Evolutionary conservation across 163 green algal species (phyloP).

Genomic region (Prototheca cutis): DNA sequence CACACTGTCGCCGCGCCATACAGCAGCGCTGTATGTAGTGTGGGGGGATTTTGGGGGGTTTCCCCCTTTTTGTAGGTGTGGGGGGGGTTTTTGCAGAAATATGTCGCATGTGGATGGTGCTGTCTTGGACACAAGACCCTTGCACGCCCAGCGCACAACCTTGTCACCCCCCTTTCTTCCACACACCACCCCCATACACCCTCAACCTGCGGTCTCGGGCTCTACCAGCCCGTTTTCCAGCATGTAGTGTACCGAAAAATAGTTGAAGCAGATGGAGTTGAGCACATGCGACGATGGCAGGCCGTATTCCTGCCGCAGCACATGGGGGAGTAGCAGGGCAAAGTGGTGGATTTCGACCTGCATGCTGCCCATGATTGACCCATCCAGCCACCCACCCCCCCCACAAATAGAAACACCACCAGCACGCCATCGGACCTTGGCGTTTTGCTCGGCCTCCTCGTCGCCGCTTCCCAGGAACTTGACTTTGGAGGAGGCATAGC

Average conservation of each 20-base stretch:
- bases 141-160: background rate
- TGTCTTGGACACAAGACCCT: no score
- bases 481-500: conserved; percentile 11
- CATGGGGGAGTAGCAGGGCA: no score
- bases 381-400: no score
- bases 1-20: conserved; percentile 17
- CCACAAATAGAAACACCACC: conserved; percentile 5
- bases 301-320: conserved; percentile 47
- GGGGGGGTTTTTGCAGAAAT: no score
- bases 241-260: conserved; percentile 29
- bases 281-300: conserved; percentile 42
- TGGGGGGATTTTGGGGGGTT: no score
- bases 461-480: conserved; percentile 9
- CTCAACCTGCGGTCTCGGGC: background rate
- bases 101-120: background rate
- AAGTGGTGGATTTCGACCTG: no score
- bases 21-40: conserved; percentile 1
- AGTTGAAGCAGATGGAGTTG: conserved; percentile 45
- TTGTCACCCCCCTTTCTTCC: no score
- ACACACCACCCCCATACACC: no score
- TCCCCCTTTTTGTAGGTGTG: no score
- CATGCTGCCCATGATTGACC: no score
- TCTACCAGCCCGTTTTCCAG: conserved; percentile 9
- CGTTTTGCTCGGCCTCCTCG: conserved; percentile 29
- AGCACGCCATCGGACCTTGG: conserved; percentile 13